Evolutionary conservation across 1,284 basidiomycete genomes (phyloP), one percentile per base, ranked within the genome.

Genomic region (Cerioporus squamosus): DNA sequence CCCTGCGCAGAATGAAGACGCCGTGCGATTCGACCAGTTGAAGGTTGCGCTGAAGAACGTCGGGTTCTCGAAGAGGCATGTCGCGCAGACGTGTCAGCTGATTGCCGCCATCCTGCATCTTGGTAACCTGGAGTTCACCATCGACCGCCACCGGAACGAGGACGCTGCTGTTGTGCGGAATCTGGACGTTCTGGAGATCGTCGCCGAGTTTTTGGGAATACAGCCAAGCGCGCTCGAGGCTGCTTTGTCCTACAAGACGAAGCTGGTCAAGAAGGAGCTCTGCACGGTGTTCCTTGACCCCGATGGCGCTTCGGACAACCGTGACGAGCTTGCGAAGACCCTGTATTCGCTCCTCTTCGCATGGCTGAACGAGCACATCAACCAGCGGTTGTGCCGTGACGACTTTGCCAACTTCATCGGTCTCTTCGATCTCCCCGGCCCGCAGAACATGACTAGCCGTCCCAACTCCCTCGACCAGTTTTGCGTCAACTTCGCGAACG

Each of bases 361-460:
- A 1, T 99, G 96, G 97, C 77, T 98, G 66, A 97, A 96, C 71
- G 97, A 99, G 73, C 86, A 94, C 70, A 89, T 99, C 78, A 98
- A 99, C 74, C 90, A 97, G 68, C 92, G 91, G 53, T 85, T 98
- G 23, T 97, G 94, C 79, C 86, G 87, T 40, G 94, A 97, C 46
- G 93, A 96, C 69, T 97, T 95, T 66, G 79, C 84, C 14, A 93
- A 93, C 1, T 98, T 97, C 77, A 91, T 99, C 66, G 93, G 94
- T n/a, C 80, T 99, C 40, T 90, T 99, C 70, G 96, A 99, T 72
- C 84, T 98, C 1, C 96, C 97, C 2, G 95, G 97, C n/a, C 86
- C 89, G 15, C 93, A 96, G 72, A 94, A 95, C 75, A 85, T 94
- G 74, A 87, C 91, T 5, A 86, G 86, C 62, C 84, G 88, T 1